These are phyloP conservation scores for Boletus tomentosulus DNA, from an alignment of 768 basidiomycete species.

Conservation along the genomic window DNA sequence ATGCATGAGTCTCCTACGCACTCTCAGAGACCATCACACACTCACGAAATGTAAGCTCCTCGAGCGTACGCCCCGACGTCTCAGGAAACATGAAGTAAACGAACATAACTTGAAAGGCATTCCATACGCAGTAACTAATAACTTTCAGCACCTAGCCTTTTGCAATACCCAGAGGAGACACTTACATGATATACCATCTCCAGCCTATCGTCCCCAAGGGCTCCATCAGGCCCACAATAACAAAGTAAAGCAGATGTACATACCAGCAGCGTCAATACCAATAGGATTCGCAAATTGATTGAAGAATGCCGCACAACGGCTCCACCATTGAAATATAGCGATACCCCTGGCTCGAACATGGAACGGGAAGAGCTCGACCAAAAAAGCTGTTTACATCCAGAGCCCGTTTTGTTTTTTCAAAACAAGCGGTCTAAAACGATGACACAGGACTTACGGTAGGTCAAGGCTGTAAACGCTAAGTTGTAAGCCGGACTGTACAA, in stretches of 20 bases:
- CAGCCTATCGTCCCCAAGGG: slow-evolving; percentile 9
- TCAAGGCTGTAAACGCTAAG: no score
- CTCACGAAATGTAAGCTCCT: slow-evolving; percentile 17
- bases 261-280: not conserved
- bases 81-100: slow-evolving; percentile 17
- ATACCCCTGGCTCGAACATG: slow-evolving; percentile 58
- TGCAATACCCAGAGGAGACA: not conserved
- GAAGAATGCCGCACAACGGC: slow-evolving; percentile 32
- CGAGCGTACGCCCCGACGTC: slow-evolving; percentile 15
- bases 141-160: not conserved
- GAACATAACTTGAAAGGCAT: slow-evolving; percentile 11
- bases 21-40: not conserved
- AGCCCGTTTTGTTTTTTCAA: no score
- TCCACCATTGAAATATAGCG: slow-evolving; percentile 56
- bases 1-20: not conserved
- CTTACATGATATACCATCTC: slow-evolving; percentile 15
- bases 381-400: slow-evolving; percentile 39
- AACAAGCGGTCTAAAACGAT: no score
- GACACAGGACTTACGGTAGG: no score
- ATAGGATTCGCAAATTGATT: slow-evolving; percentile 4
- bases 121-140: slow-evolving; percentile 14
- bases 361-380: slow-evolving; percentile 63
- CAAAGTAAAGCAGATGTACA: not conserved
- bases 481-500: no score
- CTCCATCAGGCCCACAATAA: not conserved